phyloP scores from a whole-genome alignment of 1,284 basidiomycete genomes.

The Rhodotorula sp. region DNA sequence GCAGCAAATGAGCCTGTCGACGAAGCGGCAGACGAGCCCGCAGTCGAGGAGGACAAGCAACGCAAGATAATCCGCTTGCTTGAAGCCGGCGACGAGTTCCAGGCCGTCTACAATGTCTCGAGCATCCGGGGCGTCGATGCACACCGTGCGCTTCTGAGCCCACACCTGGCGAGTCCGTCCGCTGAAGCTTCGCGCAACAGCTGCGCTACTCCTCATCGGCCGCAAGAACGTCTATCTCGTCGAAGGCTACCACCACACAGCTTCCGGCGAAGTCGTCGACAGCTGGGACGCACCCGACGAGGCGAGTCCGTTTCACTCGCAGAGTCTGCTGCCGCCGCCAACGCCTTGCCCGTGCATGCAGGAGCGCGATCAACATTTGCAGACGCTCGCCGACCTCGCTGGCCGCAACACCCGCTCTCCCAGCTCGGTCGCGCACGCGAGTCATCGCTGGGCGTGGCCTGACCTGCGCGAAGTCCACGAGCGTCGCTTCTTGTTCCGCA shows the following conservation, averaged over 20 bases:
- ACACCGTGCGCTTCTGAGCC: conserved; percentile 61
- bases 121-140: conserved; percentile 84
- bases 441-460: conserved; percentile 67
- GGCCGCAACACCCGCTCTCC: conserved; percentile 68
- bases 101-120: conserved; percentile 82
- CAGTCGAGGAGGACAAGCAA: conserved; percentile 66
- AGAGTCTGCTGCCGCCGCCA: conserved; percentile 59
- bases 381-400: conserved; percentile 72
- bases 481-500: conserved; percentile 82
- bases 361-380: conserved; percentile 28
- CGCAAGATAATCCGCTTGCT: conserved; percentile 58
- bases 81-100: conserved; percentile 85
- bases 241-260: conserved; percentile 86
- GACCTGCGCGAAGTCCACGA: conserved; percentile 77
- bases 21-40: conserved; percentile 27
- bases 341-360: neutral
- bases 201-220: conserved; percentile 84
- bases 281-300: conserved; percentile 80
- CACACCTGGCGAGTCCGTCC: conserved; percentile 2
- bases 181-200: conserved; percentile 52
- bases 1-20: neutral
- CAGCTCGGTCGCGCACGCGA: conserved; percentile 40
- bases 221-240: conserved; percentile 83
- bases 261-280: conserved; percentile 84
- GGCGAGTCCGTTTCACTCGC: conserved; percentile 66